These are phyloP conservation scores for Sequoia sempervirens DNA, from an alignment of 75 land plant species.

Conservation along the genomic window DNA sequence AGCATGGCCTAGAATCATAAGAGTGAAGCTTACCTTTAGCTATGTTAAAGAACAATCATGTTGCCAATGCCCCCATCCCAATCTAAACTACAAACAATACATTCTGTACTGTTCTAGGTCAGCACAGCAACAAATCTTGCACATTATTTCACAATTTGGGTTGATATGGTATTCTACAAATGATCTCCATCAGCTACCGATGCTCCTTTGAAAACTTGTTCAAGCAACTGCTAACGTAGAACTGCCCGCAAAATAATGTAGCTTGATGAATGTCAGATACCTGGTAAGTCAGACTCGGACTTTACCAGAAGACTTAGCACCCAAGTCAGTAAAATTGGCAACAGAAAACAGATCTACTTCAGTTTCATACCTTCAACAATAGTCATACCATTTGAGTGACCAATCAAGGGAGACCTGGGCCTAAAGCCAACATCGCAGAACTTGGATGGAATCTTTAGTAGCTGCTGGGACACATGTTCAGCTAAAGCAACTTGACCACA, in stretches of 20 bases:
- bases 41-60: neutral
- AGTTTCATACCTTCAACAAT: neutral
- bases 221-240: neutral
- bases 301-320: neutral
- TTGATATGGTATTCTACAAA: slow-evolving; percentile 7
- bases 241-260: neutral
- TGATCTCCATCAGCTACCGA: slow-evolving; percentile 4
- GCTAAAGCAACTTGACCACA: slow-evolving; percentile 23
- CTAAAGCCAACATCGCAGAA: slow-evolving; percentile 2
- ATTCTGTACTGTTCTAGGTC: slow-evolving; percentile 4
- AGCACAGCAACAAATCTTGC: slow-evolving; percentile 10
- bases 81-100: slow-evolving; percentile 7
- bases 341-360: neutral
- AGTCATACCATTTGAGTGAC: slow-evolving; percentile 1
- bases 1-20: neutral
- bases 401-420: slow-evolving; percentile 8
- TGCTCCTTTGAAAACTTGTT: neutral
- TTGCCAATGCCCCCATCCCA: slow-evolving; percentile 9
- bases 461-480: slow-evolving; percentile 16
- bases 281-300: neutral
- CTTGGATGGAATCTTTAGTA: slow-evolving; percentile 13
- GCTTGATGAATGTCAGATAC: neutral
- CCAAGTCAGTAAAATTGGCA: neutral
- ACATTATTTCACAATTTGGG: slow-evolving; percentile 10
- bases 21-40: neutral